Percentiles rank a stretch among this genome's conserved stretches.
These are phyloP conservation scores for Hirsutella thompsonii DNA, from an alignment of 2,329 filamentous ascomycete genomes.

Conservation along the genomic window DNA sequence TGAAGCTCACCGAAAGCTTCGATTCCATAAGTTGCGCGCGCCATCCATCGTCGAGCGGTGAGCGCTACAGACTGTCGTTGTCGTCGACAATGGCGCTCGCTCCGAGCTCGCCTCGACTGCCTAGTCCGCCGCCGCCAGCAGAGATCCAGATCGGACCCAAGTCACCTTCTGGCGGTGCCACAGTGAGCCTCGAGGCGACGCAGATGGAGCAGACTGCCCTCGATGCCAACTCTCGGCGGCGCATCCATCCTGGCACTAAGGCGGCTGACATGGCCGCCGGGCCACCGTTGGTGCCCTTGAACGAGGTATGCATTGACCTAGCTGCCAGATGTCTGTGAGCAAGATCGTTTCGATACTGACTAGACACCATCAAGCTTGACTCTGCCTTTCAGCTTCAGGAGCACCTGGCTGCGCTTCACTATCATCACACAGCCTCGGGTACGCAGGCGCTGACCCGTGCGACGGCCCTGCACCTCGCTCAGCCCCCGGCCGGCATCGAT, in stretches of 20 bases:
- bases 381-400: conserved; percentile 96
- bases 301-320: conserved; percentile 50
- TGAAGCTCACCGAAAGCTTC: too few relatives aligned
- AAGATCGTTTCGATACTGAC: conserved; percentile 6
- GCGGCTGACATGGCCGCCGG: conserved; percentile 88
- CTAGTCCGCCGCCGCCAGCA: conserved; percentile 85
- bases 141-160: conserved; percentile 83
- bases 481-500: conserved; percentile 70
- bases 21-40: too few relatives aligned
- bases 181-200: conserved; percentile 42
- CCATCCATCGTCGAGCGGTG: too few relatives aligned
- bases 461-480: conserved; percentile 63
- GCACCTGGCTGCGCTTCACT: conserved; percentile 85
- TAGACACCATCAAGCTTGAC: conserved; percentile 53
- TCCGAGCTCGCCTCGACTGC: conserved; percentile 80
- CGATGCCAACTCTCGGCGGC: conserved; percentile 63
- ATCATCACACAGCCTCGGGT: conserved; percentile 58
- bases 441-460: conserved; percentile 62
- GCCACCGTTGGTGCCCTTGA: conserved; percentile 73
- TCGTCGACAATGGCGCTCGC: conserved; percentile 36
- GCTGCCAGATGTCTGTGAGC: background rate
- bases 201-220: conserved; percentile 51
- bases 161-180: conserved; percentile 51
- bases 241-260: conserved; percentile 86
- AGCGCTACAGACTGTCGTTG: too few relatives aligned